Conservation (phyloP, 2,329 filamentous ascomycete genomes). For the Microcyclospora pomicola region DNA sequence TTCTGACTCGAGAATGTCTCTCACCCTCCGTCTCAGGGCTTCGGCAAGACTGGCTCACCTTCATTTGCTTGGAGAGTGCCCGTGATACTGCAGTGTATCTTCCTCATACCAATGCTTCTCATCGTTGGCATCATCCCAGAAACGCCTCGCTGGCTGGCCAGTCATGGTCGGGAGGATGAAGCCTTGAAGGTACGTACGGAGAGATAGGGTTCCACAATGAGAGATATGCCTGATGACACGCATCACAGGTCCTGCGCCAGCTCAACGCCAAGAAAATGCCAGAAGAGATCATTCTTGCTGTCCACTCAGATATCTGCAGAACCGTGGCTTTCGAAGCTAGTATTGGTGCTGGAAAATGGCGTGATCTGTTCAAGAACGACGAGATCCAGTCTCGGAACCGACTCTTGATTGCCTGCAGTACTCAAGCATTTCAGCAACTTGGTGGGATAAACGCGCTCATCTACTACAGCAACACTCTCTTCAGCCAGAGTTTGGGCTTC, state of each 20-base stretch:
- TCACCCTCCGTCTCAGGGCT: constrained; percentile 19
- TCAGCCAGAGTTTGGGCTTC: constrained; percentile 16
- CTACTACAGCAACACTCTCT: constrained; percentile 19
- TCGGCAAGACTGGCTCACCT: constrained; percentile 11
- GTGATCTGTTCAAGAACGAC: constrained; percentile 18
- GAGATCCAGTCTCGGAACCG: constrained; percentile 16
- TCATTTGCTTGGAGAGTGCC: constrained; percentile 28
- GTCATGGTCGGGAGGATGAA: constrained; percentile 27
- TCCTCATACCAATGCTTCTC: constrained; percentile 27
- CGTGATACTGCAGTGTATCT: constrained; percentile 30
- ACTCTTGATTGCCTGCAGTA: constrained; percentile 17
- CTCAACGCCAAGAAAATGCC: constrained; percentile 16
- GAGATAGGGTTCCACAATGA: too few species aligned
- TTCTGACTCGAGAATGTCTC: too few species aligned
- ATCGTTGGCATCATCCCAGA: constrained; percentile 29
- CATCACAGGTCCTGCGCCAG: constrained; percentile 14
- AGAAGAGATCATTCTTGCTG: constrained; percentile 11
- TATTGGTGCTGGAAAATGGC: constrained; percentile 26
- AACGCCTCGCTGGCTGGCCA: constrained; percentile 32
- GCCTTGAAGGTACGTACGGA: constrained; percentile 12
- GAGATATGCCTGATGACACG: too few species aligned
- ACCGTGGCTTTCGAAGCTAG: constrained; percentile 14
- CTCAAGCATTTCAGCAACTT: constrained; percentile 18
- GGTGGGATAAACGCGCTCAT: constrained; percentile 20
- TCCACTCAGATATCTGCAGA: constrained; percentile 15